Percentiles rank a stretch among this genome's conserved stretches.
Evolutionary conservation across 129 eudicot species (phyloP).

Genomic region (Helianthus annuus): HanXRQr2.0-SUNRISE NC_035437.2:176849982-176850481

Average conservation of each 20-base stretch:
- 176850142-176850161: constrained; percentile 40
- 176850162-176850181: constrained; percentile 44
- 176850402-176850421: constrained; percentile 69
- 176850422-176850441: constrained; percentile 44
- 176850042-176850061: too few relatives aligned
- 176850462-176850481: too few relatives aligned
- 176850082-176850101: background rate
- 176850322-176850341: constrained; percentile 36
- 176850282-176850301: constrained; percentile 42
- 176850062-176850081: background rate
- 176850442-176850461: constrained; percentile 1
- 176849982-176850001: too few relatives aligned
- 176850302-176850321: constrained; percentile 37
- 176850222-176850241: constrained; percentile 44
- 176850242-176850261: constrained; percentile 37
- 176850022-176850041: too few relatives aligned
- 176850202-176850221: constrained; percentile 40
- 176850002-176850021: too few relatives aligned
- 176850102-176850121: constrained; percentile 58
- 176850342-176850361: constrained; percentile 35
- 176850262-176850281: constrained; percentile 42
- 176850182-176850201: constrained; percentile 29
- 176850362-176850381: constrained; percentile 58
- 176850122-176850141: constrained; percentile 52
- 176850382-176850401: constrained; percentile 45